Base-by-base conservation (phyloP, 495 filamentous ascomycete genomes). In the Glutinoglossum americanum region DNA sequence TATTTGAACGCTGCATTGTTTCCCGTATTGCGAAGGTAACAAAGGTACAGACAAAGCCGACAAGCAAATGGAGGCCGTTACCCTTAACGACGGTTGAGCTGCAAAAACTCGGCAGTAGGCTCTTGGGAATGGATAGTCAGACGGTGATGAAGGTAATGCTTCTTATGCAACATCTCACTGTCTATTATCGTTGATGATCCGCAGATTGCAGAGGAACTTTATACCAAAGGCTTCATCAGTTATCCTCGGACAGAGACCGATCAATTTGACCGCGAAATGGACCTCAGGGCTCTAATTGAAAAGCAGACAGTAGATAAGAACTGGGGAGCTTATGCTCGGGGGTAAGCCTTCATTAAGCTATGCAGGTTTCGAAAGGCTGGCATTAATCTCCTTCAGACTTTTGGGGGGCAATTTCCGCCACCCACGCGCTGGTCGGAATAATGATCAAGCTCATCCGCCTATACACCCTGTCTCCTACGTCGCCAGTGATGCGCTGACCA, bases 221-320 rank as follows among this genome's bases (percentile, higher is more conserved):
- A 98, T 70, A 87, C 83, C 25, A 88, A 87, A 64, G 92, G 92
- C 0, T 97, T 86, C 71, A 96, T 97, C 69, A 93, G 86, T 69
- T 98, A 98, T 66, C 92, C 92, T 6, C 79, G 92, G 61, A 98
- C 92, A 3, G 92, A 98, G 70, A 98, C 92, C 0, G 93, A 98
- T 67, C 84, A 92, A 28, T 98, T 98, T 66, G 89, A 95, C 64
- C 78, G 80, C 62, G 90, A 73, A 17, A 97, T 97, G 68, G 82
- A 97, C 68, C 74, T 98, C 8, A 80, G 75, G 51, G 80, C 76
- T 21, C 70, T 98, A 11, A 74, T 95, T 3, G 78, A 86, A 60
- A 97, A 93, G 66, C 92, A 98, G 66, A 80, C 77, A 1, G 81
- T 76, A 48, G 84, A 87, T 60, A 67, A 70, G 27, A 66, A 70